phyloP scores from a whole-genome alignment of 306 rosid genomes.

The Rubus parviflorus region DNA sequence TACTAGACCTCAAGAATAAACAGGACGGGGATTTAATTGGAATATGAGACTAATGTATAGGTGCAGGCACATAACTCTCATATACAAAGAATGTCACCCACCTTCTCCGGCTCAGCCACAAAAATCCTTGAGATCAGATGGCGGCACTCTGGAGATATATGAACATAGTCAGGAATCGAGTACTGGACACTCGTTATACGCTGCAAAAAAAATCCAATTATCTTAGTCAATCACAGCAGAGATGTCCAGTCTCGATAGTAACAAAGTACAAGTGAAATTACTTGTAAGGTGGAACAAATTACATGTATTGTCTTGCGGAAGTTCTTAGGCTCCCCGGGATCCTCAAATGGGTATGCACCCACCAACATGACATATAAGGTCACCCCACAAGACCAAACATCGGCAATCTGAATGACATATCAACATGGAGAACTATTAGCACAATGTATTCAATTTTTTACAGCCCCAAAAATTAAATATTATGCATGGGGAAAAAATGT shows the following conservation, averaged over 20 bases:
- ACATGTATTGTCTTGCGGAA: slow-evolving; percentile 93
- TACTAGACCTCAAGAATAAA: not conserved
- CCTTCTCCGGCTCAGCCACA: slow-evolving; percentile 87
- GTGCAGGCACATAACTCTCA: not conserved
- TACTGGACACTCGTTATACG: slow-evolving; percentile 91
- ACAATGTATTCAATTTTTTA: not conserved
- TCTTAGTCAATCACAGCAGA: slow-evolving; percentile 28
- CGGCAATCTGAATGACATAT: slow-evolving; percentile 67
- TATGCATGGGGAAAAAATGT: not conserved
- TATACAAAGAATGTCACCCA: slow-evolving; percentile 15
- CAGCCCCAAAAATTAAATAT: not conserved
- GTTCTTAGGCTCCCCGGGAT: slow-evolving; percentile 93
- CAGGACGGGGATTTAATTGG: not conserved
- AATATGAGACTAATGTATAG: not conserved
- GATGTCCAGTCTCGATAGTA: not conserved
- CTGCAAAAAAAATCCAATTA: slow-evolving; percentile 46
- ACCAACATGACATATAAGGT: slow-evolving; percentile 97
- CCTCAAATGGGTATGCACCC: slow-evolving; percentile 97
- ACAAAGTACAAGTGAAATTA: slow-evolving; percentile 16
- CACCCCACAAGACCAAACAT: slow-evolving; percentile 99
- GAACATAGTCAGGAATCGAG: slow-evolving; percentile 92
- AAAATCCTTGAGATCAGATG: slow-evolving; percentile 91
- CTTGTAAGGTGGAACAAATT: slow-evolving; percentile 37
- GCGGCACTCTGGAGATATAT: slow-evolving; percentile 76
- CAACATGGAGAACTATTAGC: not conserved